Conservation (phyloP, 352 stramenopile genomes). For the Blastocystis sp. region DNA sequence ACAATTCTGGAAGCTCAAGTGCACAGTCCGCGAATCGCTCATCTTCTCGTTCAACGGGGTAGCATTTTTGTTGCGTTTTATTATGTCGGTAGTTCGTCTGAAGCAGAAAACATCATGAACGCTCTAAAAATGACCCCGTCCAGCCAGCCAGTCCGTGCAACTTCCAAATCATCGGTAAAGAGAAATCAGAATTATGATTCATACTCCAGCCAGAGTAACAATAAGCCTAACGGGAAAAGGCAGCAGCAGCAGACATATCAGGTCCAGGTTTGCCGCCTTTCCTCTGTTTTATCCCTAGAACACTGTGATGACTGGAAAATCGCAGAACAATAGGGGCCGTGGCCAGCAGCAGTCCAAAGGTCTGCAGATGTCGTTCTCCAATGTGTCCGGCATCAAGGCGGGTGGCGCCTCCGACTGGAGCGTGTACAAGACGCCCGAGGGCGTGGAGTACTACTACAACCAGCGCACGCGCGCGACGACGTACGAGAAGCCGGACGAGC, state of each 20-base stretch:
- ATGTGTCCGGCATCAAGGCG: no score
- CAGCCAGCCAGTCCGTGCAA: slow-evolving; percentile 18
- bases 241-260: background rate
- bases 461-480: slow-evolving; percentile 42
- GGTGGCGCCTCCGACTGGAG: slow-evolving; percentile 41
- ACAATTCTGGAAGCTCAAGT: background rate
- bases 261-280: background rate
- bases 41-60: background rate
- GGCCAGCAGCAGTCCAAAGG: background rate
- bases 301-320: background rate
- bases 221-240: background rate
- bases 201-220: background rate
- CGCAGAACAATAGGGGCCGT: background rate
- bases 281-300: background rate
- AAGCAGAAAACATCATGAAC: slow-evolving; percentile 36
- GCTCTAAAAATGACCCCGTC: slow-evolving; percentile 16
- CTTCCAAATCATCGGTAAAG: slow-evolving; percentile 2
- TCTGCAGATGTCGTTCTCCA: background rate
- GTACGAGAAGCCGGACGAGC: slow-evolving; percentile 61
- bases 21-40: background rate
- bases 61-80: background rate
- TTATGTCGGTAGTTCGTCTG: background rate
- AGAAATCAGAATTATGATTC: background rate
- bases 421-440: background rate
- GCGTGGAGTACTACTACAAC: slow-evolving; percentile 67